A percentile compares a stretch with the other conserved stretches of the same genome.
Evolutionary conservation across 2,329 filamentous ascomycete species (phyloP).

Genomic region (Fusarium vanettenii): DNA sequence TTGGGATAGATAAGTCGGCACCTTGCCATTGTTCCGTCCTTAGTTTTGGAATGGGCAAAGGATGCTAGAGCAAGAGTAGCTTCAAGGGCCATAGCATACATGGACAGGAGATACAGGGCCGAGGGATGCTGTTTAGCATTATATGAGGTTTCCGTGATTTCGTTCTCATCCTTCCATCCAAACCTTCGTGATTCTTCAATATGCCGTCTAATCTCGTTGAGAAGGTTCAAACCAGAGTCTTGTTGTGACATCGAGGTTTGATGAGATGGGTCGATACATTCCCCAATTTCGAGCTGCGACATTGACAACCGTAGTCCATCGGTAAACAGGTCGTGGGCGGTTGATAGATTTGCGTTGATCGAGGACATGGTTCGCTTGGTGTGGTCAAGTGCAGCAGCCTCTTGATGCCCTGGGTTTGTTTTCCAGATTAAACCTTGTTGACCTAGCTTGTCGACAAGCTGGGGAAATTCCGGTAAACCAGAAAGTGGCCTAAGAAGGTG

Average conservation of each 20-base stretch:
- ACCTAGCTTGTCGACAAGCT: background rate
- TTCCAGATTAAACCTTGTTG: background rate
- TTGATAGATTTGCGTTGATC: background rate
- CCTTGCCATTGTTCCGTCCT: background rate
- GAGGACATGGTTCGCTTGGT: background rate
- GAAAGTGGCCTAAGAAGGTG: background rate
- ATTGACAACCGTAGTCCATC: background rate
- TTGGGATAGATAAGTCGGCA: background rate
- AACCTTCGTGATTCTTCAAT: background rate
- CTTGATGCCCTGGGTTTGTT: background rate
- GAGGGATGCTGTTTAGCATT: background rate
- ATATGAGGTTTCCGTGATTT: background rate
- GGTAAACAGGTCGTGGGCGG: background rate
- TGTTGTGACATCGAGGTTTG: background rate
- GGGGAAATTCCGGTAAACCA: background rate
- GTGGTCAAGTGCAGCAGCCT: background rate
- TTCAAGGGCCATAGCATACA: background rate
- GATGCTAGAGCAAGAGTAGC: background rate
- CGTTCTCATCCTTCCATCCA: background rate
- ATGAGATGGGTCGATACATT: background rate
- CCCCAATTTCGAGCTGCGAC: background rate
- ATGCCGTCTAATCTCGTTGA: background rate
- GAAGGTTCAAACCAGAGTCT: background rate
- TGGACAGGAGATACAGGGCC: background rate
- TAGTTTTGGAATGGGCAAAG: background rate